Evolutionary conservation across 768 basidiomycete species (phyloP).

Genomic region (Russula virescens): DNA sequence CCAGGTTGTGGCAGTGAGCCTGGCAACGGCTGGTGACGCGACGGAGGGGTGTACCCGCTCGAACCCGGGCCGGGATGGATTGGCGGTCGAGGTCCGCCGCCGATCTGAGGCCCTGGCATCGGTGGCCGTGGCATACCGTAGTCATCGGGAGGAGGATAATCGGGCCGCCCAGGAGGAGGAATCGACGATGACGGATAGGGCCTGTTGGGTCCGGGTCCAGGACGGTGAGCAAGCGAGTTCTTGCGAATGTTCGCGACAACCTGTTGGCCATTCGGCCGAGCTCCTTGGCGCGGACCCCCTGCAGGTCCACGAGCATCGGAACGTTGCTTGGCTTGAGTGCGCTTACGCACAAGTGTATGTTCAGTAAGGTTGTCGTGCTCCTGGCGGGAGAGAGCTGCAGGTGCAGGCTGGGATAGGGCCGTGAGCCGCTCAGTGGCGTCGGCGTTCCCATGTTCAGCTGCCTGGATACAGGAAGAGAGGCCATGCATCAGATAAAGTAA

Average conservation of each 20-base stretch:
- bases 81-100: neutral
- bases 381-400: conserved; percentile 62
- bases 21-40: neutral
- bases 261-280: conserved; percentile 34
- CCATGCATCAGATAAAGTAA: neutral
- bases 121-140: conserved; percentile 14
- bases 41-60: neutral
- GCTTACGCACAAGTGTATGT: conserved; percentile 71
- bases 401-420: conserved; percentile 58
- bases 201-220: neutral
- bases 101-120: too few relatives aligned
- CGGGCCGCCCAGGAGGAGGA: neutral
- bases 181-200: neutral
- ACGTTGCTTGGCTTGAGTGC: conserved; percentile 65
- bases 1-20: neutral
- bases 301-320: conserved; percentile 34
- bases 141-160: conserved; percentile 8
- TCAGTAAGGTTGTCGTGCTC: conserved; percentile 81
- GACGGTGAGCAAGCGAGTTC: conserved; percentile 37
- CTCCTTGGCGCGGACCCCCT: conserved; percentile 12
- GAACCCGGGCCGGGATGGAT: neutral
- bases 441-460: conserved; percentile 67
- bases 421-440: conserved; percentile 73
- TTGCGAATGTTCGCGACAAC: conserved; percentile 53
- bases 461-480: conserved; percentile 37